A percentile compares a stretch with the other conserved stretches of the same genome.
These are phyloP conservation scores for Cryptosporidium viatorum DNA, from an alignment of 169 alveolate species.

Conservation along the genomic window DNA sequence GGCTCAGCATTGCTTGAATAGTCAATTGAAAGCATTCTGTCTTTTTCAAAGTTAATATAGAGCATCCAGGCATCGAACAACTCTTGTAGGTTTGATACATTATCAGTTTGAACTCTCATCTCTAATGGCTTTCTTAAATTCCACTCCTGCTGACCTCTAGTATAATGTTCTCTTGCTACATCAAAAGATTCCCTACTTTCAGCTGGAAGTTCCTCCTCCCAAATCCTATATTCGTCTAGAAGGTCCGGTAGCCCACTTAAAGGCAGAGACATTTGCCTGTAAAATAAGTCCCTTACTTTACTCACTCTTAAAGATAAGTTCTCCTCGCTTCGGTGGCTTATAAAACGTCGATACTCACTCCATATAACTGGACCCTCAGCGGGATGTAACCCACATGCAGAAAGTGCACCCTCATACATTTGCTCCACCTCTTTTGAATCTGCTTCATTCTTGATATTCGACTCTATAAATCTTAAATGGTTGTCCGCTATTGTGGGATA, in stretches of 20 bases:
- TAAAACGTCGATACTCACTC: conserved; percentile 51
- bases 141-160: conserved; percentile 67
- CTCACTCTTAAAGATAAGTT: conserved; percentile 18
- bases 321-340: neutral
- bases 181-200: conserved; percentile 26
- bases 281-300: conserved; percentile 73
- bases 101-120: conserved; percentile 70
- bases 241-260: conserved; percentile 78
- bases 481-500: conserved; percentile 66
- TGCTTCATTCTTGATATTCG: neutral
- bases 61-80: conserved; percentile 66
- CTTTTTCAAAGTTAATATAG: conserved; percentile 66
- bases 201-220: conserved; percentile 71
- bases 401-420: conserved; percentile 69
- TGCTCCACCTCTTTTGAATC: conserved; percentile 5
- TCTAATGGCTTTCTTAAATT: conserved; percentile 55
- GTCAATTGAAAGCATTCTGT: conserved; percentile 66
- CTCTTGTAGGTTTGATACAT: conserved; percentile 62
- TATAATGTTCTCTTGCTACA: conserved; percentile 30
- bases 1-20: conserved; percentile 42
- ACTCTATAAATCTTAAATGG: conserved; percentile 52
- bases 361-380: conserved; percentile 71
- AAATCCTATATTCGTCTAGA: conserved; percentile 78
- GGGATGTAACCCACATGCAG: conserved; percentile 70
- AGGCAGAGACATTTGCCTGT: conserved; percentile 78